Percentiles rank a stretch among this genome's conserved stretches.
Evolutionary conservation across 192 early-diverging fungal genomes (phyloP).

Genomic region (Coemansia sp.): DNA sequence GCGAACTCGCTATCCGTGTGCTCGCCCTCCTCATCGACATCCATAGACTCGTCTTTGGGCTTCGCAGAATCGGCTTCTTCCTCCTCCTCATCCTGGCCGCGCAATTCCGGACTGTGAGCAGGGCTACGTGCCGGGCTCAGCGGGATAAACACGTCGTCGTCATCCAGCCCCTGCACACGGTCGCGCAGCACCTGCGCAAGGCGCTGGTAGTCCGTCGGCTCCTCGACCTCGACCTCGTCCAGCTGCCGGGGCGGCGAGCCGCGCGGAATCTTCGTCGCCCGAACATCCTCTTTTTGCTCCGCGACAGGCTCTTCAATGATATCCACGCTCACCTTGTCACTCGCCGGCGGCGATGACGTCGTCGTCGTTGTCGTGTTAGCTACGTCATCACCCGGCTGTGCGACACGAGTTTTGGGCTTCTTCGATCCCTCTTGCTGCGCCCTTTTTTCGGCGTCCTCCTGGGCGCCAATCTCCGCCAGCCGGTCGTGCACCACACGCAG

Average conservation of each 20-base stretch:
- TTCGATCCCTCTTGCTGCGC: background rate
- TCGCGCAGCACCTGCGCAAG: constrained; percentile 30
- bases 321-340: too few species aligned
- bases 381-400: background rate
- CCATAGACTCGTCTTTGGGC: constrained; percentile 1
- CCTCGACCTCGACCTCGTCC: constrained; percentile 39
- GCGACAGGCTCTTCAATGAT: constrained; percentile 12
- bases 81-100: background rate
- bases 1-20: constrained; percentile 11
- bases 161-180: constrained; percentile 28
- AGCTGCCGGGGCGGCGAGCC: background rate
- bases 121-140: too few species aligned
- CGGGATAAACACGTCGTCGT: constrained; percentile 31
- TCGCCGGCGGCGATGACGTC: too few species aligned
- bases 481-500: constrained; percentile 39
- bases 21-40: constrained; percentile 1
- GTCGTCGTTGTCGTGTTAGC: background rate
- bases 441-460: constrained; percentile 8
- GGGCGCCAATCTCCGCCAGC: constrained; percentile 30
- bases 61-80: background rate
- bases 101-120: constrained; percentile 20
- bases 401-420: background rate
- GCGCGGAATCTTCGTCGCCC: background rate
- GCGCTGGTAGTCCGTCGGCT: constrained; percentile 34
- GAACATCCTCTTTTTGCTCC: too few species aligned